Percentiles rank a stretch among this genome's conserved stretches.
Evolutionary conservation across 768 basidiomycete genomes (phyloP).

Genomic region (Panaeolus papilionaceus): DNA sequence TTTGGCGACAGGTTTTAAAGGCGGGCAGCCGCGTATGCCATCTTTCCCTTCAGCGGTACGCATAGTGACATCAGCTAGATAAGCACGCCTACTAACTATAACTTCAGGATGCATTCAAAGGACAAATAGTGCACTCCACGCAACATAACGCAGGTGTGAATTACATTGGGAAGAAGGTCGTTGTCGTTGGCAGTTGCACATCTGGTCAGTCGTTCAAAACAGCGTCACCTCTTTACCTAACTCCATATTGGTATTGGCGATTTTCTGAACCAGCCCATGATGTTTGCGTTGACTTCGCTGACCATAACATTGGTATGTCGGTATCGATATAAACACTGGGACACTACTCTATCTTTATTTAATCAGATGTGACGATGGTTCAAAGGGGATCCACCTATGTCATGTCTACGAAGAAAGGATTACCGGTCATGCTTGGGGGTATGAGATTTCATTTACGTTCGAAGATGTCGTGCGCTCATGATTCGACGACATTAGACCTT

Average conservation of each 20-base stretch:
- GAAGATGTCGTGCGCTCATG: background rate
- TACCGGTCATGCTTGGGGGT: slow-evolving; percentile 34
- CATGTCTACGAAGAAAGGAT: slow-evolving; percentile 53
- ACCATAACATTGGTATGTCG: slow-evolving; percentile 46
- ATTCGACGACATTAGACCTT: slow-evolving; percentile 28
- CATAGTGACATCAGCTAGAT: background rate
- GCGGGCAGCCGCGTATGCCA: slow-evolving; percentile 52
- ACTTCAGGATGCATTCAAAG: slow-evolving; percentile 62
- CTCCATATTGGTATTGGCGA: background rate
- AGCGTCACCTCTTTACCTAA: slow-evolving; percentile 31
- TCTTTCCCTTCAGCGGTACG: slow-evolving; percentile 51
- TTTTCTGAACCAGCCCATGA: slow-evolving; percentile 43
- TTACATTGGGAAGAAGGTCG: slow-evolving; percentile 71
- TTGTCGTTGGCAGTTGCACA: slow-evolving; percentile 72
- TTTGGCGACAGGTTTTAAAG: slow-evolving; percentile 57
- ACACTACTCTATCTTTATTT: background rate
- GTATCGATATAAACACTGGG: background rate
- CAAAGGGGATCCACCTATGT: slow-evolving; percentile 67
- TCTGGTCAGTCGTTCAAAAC: slow-evolving; percentile 40
- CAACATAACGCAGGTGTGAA: slow-evolving; percentile 59
- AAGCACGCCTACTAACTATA: background rate
- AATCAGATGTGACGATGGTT: slow-evolving; percentile 59
- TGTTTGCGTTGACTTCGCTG: slow-evolving; percentile 47
- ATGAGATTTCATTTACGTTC: background rate
- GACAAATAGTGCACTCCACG: slow-evolving; percentile 64